Conservation (phyloP, 768 basidiomycete genomes). For the Rhizopogon rudus region DNA sequence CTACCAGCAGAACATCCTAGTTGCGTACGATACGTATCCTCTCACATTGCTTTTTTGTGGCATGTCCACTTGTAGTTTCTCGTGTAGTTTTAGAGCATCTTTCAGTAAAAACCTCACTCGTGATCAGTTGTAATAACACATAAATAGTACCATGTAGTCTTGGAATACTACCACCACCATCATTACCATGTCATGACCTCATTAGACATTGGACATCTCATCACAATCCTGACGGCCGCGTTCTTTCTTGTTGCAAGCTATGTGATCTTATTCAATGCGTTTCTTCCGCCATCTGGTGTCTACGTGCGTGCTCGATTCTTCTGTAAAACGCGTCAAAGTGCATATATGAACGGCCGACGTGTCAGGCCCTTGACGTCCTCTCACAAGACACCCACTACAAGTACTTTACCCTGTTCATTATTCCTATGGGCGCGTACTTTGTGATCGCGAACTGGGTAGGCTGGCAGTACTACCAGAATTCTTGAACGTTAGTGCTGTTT, state of each 20-base stretch:
- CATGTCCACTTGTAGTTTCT: slow-evolving; percentile 16
- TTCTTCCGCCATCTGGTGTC: slow-evolving; percentile 49
- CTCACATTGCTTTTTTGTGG: slow-evolving; percentile 7
- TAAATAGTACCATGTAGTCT: slow-evolving; percentile 10
- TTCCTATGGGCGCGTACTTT: slow-evolving; percentile 83
- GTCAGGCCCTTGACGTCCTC: slow-evolving; percentile 59
- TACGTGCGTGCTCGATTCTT: slow-evolving; percentile 35
- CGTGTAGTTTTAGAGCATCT: slow-evolving; percentile 20
- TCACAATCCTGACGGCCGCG: slow-evolving; percentile 39
- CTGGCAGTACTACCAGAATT: slow-evolving; percentile 95
- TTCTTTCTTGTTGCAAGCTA: slow-evolving; percentile 59
- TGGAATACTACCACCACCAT: slow-evolving; percentile 9
- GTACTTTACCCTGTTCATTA: slow-evolving; percentile 72
- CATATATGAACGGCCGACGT: slow-evolving; percentile 15
- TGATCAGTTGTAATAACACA: slow-evolving; percentile 6
- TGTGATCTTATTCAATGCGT: slow-evolving; percentile 61
- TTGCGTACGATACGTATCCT: slow-evolving; percentile 13
- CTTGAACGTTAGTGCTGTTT: slow-evolving; percentile 35
- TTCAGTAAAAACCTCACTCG: slow-evolving; percentile 7
- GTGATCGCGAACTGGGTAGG: slow-evolving; percentile 99
- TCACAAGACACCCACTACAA: slow-evolving; percentile 84
- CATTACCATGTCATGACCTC: slow-evolving; percentile 18
- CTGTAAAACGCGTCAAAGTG: neutral
- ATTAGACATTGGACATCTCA: slow-evolving; percentile 39
- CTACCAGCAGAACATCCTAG: slow-evolving; percentile 5